Percentiles rank a stretch among this genome's conserved stretches.
These are phyloP conservation scores for Fraxinus paxiana DNA, from an alignment of 305 asterid genomes.

Conservation along the genomic window DNA sequence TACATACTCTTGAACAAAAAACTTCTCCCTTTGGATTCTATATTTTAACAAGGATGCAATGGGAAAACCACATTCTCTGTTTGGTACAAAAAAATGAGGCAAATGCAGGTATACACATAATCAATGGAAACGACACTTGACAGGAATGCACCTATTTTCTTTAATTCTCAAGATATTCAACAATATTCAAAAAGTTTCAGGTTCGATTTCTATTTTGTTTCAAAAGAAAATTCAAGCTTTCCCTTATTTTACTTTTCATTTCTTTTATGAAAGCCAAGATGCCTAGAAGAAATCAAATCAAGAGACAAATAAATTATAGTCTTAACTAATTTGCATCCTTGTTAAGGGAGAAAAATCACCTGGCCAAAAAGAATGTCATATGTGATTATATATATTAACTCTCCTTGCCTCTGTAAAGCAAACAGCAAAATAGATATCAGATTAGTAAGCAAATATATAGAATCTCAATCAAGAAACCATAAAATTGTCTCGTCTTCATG, in stretches of 20 bases:
- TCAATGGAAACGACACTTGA: not conserved
- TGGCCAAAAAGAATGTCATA: slow-evolving; percentile 87
- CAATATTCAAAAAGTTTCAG: not conserved
- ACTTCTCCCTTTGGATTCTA: not conserved
- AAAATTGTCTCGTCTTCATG: slow-evolving; percentile 1
- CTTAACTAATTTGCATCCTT: not conserved
- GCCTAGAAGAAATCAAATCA: not conserved
- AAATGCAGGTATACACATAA: not conserved
- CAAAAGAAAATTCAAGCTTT: not conserved
- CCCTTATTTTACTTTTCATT: not conserved
- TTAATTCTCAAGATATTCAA: not conserved
- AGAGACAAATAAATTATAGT: not conserved
- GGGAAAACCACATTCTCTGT: not conserved
- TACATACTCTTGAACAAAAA: not conserved
- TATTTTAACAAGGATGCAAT: not conserved
- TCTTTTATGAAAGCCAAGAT: not conserved
- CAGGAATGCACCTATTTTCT: not conserved
- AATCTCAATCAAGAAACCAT: not conserved
- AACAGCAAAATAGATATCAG: slow-evolving; percentile 6
- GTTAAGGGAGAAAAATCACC: slow-evolving; percentile 35
- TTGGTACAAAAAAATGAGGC: not conserved
- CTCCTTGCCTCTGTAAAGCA: slow-evolving; percentile 71
- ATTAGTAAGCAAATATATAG: not conserved
- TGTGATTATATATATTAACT: slow-evolving; percentile 56
- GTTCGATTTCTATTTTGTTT: not conserved